Evolutionary conservation across 1,139 yeast genomes (phyloP).

Genomic region (Geotrichum cucujoidarum): DNA sequence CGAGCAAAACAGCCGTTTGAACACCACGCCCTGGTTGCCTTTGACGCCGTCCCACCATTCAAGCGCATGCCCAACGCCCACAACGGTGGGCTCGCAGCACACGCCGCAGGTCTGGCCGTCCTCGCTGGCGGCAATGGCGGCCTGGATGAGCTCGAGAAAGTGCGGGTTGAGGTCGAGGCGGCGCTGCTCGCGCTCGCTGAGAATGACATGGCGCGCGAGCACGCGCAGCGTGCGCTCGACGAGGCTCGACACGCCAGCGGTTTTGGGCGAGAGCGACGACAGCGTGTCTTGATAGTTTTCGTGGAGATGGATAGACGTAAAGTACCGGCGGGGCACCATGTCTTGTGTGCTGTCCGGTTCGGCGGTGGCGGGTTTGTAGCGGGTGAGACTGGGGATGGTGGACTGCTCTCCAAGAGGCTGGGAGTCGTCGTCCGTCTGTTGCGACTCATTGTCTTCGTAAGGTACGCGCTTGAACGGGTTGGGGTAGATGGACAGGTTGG

Average conservation of each 20-base stretch:
- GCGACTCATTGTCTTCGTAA: background rate
- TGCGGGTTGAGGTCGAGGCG: constrained; percentile 41
- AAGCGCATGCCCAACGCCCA: constrained; percentile 49
- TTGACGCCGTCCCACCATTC: constrained; percentile 55
- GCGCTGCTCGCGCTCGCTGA: constrained; percentile 44
- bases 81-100: constrained; percentile 44
- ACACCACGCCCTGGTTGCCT: constrained; percentile 19
- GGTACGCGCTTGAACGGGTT: constrained; percentile 36
- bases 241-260: constrained; percentile 38
- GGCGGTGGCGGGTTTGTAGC: constrained; percentile 26
- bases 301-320: constrained; percentile 15
- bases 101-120: constrained; percentile 49
- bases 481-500: constrained; percentile 48
- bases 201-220: constrained; percentile 43
- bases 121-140: constrained; percentile 44
- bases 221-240: constrained; percentile 43
- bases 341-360: constrained; percentile 28
- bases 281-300: background rate
- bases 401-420: background rate
- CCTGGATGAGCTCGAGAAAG: constrained; percentile 40
- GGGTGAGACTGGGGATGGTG: constrained; percentile 18
- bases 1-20: constrained; percentile 25
- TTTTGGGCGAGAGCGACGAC: constrained; percentile 15
- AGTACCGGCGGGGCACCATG: constrained; percentile 9
- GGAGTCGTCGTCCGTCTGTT: background rate